phyloP scores from a whole-genome alignment of 768 basidiomycete genomes.

The Macrolepiota fuliginosa region DNA sequence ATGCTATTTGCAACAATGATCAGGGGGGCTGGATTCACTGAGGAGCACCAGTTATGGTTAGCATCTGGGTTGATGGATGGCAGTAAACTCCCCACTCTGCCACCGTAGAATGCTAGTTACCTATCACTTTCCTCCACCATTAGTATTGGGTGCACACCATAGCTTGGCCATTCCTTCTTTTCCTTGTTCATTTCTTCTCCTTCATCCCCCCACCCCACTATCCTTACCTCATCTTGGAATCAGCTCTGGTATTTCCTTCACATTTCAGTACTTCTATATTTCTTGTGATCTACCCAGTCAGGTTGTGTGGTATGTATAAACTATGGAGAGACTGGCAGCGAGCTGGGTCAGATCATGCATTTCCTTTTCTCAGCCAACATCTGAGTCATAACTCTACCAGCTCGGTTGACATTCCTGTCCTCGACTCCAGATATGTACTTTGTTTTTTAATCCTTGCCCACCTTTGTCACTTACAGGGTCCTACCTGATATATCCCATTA shows the following conservation, averaged over 20 bases:
- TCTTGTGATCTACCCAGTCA: not conserved
- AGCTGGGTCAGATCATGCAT: too few species aligned
- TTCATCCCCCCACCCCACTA: not conserved
- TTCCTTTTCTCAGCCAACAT: too few species aligned
- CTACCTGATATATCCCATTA: too few species aligned
- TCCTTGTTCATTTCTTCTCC: constrained; percentile 12
- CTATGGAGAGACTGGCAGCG: too few species aligned
- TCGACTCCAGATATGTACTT: too few species aligned
- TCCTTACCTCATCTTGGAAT: constrained; percentile 2
- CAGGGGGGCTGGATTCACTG: constrained; percentile 66
- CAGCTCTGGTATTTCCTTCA: not conserved
- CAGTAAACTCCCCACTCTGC: constrained; percentile 55
- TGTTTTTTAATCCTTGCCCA: too few species aligned
- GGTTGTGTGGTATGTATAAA: constrained; percentile 1
- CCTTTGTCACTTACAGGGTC: too few species aligned
- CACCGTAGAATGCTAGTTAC: constrained; percentile 40
- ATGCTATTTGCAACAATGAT: constrained; percentile 72
- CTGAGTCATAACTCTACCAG: too few species aligned
- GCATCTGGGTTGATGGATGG: constrained; percentile 60
- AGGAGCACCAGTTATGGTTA: constrained; percentile 53
- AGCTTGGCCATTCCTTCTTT: constrained; percentile 16
- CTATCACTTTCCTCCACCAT: not conserved
- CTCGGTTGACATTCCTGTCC: too few species aligned
- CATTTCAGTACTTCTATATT: not conserved
- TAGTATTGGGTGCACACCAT: constrained; percentile 8